Conservation (phyloP, 2,329 filamentous ascomycete genomes). For the Arthrobotrys megalospora region DNA sequence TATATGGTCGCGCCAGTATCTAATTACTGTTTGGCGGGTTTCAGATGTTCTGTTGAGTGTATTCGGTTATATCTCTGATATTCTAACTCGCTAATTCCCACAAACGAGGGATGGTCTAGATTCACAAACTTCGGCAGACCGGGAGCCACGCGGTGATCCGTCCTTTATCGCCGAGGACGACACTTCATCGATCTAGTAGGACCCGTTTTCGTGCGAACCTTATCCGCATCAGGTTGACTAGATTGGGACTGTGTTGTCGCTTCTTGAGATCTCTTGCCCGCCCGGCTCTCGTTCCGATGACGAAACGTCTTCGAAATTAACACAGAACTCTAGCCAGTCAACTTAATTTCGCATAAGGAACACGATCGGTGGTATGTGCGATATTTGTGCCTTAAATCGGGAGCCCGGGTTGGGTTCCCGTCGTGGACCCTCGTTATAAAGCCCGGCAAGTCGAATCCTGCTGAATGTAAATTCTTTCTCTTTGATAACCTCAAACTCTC, state of each 20-base stretch:
- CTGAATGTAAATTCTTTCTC: not conserved
- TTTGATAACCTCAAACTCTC: not conserved
- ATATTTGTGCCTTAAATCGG: constrained; percentile 1
- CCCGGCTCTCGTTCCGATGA: not conserved
- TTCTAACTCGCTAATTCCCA: too few relatives aligned
- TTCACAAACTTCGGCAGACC: too few relatives aligned
- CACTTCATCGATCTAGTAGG: too few relatives aligned
- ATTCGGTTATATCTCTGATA: too few relatives aligned
- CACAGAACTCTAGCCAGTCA: not conserved
- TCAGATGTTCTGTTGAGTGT: too few relatives aligned
- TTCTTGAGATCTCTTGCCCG: not conserved
- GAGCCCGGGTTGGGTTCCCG: not conserved
- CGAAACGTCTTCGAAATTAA: not conserved
- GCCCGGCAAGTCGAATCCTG: not conserved
- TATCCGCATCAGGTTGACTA: constrained; percentile 5
- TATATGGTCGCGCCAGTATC: too few relatives aligned
- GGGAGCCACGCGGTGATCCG: too few relatives aligned
- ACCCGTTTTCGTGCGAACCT: constrained; percentile 39
- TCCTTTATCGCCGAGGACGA: too few relatives aligned
- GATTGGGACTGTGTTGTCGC: constrained; percentile 10
- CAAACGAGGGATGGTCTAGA: too few relatives aligned
- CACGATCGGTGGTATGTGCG: constrained; percentile 20
- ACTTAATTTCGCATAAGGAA: constrained; percentile 45
- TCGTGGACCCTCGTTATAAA: constrained; percentile 4
- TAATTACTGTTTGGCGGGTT: too few relatives aligned